Evolutionary conservation across 2,329 filamentous ascomycete genomes (phyloP).

Genomic region (Geosmithia putterillii): DNA sequence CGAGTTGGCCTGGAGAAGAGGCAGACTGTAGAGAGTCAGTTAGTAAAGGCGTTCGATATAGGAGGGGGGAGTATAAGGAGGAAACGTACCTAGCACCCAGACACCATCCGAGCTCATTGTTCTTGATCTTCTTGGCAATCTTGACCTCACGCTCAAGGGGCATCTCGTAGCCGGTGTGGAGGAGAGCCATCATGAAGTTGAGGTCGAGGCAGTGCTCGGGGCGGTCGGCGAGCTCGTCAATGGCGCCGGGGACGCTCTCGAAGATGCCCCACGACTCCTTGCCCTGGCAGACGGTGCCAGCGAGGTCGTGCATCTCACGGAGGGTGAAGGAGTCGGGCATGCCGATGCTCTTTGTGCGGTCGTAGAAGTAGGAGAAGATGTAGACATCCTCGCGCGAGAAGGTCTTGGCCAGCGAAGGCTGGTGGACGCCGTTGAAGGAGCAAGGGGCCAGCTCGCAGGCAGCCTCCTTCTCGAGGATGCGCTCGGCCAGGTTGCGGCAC

Average conservation of each 20-base stretch:
- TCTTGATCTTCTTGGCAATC: constrained; percentile 98
- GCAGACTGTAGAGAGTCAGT: constrained; percentile 51
- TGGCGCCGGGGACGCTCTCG: constrained; percentile 58
- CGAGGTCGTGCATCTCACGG: constrained; percentile 76
- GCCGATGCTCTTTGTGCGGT: constrained; percentile 83
- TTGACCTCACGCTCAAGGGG: constrained; percentile 90
- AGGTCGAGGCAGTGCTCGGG: constrained; percentile 91
- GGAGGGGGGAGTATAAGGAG: not conserved
- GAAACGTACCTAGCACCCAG: constrained; percentile 81
- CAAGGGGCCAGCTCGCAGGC: constrained; percentile 79
- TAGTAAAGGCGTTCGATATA: constrained; percentile 5
- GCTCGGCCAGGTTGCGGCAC: constrained; percentile 83
- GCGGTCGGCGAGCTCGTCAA: constrained; percentile 67
- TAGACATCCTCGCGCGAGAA: constrained; percentile 87
- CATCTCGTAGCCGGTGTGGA: constrained; percentile 97
- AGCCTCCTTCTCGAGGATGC: constrained; percentile 77
- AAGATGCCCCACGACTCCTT: constrained; percentile 72
- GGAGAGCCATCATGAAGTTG: constrained; percentile 87
- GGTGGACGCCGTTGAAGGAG: constrained; percentile 95
- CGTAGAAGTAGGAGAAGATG: constrained; percentile 96
- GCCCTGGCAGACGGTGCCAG: constrained; percentile 74
- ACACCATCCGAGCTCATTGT: constrained; percentile 95
- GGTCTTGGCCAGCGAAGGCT: constrained; percentile 83
- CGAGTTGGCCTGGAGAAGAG: constrained; percentile 66
- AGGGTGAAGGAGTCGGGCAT: constrained; percentile 98